Conservation (phyloP, 768 basidiomycete species). For the Tephrocybe sp. region DNA sequence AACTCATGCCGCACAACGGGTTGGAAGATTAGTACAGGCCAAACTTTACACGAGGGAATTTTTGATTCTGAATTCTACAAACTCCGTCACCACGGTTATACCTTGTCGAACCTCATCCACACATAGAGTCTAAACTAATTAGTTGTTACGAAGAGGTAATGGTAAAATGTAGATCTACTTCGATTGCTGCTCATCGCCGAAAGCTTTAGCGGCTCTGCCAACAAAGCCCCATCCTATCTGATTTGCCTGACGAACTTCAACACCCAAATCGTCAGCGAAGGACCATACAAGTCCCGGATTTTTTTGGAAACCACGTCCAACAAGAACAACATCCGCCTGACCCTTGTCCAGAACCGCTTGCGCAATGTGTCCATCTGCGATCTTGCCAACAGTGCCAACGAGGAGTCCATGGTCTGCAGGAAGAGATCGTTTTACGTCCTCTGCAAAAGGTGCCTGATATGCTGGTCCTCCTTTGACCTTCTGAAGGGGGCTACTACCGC, state of each 20-base stretch:
- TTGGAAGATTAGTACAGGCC: too few relatives aligned
- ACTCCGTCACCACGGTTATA: too few relatives aligned
- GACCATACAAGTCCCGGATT: constrained; percentile 52
- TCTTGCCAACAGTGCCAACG: constrained; percentile 52
- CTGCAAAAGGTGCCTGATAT: constrained; percentile 57
- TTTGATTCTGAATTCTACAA: too few relatives aligned
- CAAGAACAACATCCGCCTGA: constrained; percentile 57
- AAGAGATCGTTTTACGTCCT: constrained; percentile 46
- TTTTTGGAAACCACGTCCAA: constrained; percentile 59
- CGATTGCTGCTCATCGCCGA: neutral
- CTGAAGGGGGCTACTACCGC: constrained; percentile 52
- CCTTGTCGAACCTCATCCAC: too few relatives aligned
- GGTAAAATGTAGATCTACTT: too few relatives aligned
- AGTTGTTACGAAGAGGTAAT: too few relatives aligned
- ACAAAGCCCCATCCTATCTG: constrained; percentile 57
- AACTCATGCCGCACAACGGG: too few relatives aligned
- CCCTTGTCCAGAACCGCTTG: constrained; percentile 58
- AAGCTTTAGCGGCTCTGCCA: constrained; percentile 31
- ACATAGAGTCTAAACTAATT: too few relatives aligned
- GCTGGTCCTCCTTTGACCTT: constrained; percentile 32
- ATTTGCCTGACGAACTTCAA: constrained; percentile 41
- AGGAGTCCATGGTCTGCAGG: constrained; percentile 36
- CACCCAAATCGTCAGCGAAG: constrained; percentile 57
- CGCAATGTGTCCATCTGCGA: constrained; percentile 53
- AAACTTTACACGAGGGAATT: too few relatives aligned